Evolutionary conservation across 257 asterid species (phyloP), one percentile per base, ranked within the genome.

Genomic region (Rhazya stricta): DNA sequence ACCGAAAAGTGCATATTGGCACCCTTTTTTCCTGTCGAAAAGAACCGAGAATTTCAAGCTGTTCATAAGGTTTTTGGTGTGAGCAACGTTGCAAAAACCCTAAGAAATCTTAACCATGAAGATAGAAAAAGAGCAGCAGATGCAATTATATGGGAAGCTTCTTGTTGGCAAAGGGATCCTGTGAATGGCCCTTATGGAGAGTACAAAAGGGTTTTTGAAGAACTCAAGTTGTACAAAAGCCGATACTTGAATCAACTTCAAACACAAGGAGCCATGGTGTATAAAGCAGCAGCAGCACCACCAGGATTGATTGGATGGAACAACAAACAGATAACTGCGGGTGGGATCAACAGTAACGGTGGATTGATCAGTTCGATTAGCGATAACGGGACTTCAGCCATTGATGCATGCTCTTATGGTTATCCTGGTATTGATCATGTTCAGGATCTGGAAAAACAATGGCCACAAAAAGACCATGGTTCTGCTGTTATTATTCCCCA

Each of bases 1-100:
- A 85, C 89, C 4, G 90, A 89, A 0, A 89, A 87, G 53, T 94
- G 97, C 72, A 74, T 74, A 9, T n/a, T 94, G 70, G 96, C 97
- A 0, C 95, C 96, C 18, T 85, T 81, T 60, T 94, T 94, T 43
- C 97, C 97, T 0, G 89, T 73, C 2, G 87, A 75, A 10, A 83
- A 83, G 60, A 74, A 74, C 30, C 86, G 84, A 0, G 96, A 94
- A 69, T 94, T 94, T 60, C 89, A 87, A 34, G 97, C 97, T 3
- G 96, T 90, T 54, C 96, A 92, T 69, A 89, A 83, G 81, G 84
- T 89, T 4, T 94, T 94, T 51, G 99, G 97, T 1, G 97, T 94
- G 1, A 92, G 96, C 82, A 94, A 94, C 45, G 74, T 88, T 11
- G 84, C 89, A 0, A 94, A 92, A 66, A 80, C 90, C 4, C 79